These are phyloP conservation scores for Mycena sp. DNA, from an alignment of 1,284 basidiomycete species.

Conservation along the genomic window DNA sequence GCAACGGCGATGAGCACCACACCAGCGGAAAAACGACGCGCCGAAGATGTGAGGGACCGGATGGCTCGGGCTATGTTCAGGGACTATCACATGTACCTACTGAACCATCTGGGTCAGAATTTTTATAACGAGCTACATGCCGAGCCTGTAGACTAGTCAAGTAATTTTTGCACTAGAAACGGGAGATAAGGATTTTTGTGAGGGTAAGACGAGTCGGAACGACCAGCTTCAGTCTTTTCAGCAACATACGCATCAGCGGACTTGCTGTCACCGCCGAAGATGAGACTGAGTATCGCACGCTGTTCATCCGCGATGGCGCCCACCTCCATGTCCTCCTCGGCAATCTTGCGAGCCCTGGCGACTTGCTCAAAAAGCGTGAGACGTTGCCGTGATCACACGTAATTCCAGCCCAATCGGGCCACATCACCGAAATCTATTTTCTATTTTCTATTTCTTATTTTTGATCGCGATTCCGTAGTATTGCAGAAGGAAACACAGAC, in stretches of 20 bases:
- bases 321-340: not conserved
- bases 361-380: not conserved
- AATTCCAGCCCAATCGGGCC: too few relatives aligned
- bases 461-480: too few relatives aligned
- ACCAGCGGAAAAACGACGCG: constrained; percentile 1
- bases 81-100: constrained; percentile 12
- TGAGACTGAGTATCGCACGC: constrained; percentile 3
- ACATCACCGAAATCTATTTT: not conserved
- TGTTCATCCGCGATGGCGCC: not conserved
- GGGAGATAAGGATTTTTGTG: not conserved
- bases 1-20: not conserved
- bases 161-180: not conserved
- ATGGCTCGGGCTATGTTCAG: constrained; percentile 30
- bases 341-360: not conserved
- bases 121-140: not conserved
- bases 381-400: not conserved
- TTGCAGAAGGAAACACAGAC: too few relatives aligned
- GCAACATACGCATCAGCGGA: constrained; percentile 6
- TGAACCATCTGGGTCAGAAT: not conserved
- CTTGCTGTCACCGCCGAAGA: not conserved
- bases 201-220: too few relatives aligned
- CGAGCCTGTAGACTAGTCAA: not conserved
- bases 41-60: constrained; percentile 5
- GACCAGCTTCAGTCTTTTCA: not conserved
- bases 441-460: not conserved